phyloP scores from a whole-genome alignment of 768 basidiomycete genomes.

The Macrolepiota albuminosa region DNA sequence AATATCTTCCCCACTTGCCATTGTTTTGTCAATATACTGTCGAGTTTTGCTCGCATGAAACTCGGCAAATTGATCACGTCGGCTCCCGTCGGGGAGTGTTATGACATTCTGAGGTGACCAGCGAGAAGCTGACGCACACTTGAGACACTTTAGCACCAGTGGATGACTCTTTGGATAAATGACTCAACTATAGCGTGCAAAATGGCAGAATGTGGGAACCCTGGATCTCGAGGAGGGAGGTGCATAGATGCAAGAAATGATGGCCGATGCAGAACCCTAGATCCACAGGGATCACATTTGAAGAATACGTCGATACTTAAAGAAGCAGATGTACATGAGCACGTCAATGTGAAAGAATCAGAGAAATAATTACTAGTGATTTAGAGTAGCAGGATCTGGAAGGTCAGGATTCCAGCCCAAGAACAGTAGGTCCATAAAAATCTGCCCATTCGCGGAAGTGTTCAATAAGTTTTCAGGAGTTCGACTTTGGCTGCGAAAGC shows the following conservation, averaged over 20 bases:
- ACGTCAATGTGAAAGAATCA: slow-evolving; percentile 1
- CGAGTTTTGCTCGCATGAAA: slow-evolving; percentile 86
- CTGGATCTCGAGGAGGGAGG: slow-evolving; percentile 72
- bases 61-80: slow-evolving; percentile 83
- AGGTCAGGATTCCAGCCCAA: slow-evolving; percentile 85
- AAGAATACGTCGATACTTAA: slow-evolving; percentile 83
- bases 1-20: slow-evolving; percentile 86
- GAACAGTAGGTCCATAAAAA: slow-evolving; percentile 60
- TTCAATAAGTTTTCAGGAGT: slow-evolving; percentile 43
- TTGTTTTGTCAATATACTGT: slow-evolving; percentile 82
- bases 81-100: slow-evolving; percentile 66
- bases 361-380: slow-evolving; percentile 62
- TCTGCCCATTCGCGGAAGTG: slow-evolving; percentile 24
- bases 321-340: slow-evolving; percentile 4
- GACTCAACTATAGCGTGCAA: slow-evolving; percentile 81
- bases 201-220: slow-evolving; percentile 86
- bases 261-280: slow-evolving; percentile 76
- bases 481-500: slow-evolving; percentile 39
- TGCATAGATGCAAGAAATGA: slow-evolving; percentile 78
- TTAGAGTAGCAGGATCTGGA: slow-evolving; percentile 66
- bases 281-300: slow-evolving; percentile 81
- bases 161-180: not conserved
- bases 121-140: slow-evolving; percentile 82
- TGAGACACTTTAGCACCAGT: slow-evolving; percentile 7
- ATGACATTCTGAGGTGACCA: slow-evolving; percentile 72